Conservation (phyloP, 108 stramenopile genomes). For the Nitzschia palea region DNA sequence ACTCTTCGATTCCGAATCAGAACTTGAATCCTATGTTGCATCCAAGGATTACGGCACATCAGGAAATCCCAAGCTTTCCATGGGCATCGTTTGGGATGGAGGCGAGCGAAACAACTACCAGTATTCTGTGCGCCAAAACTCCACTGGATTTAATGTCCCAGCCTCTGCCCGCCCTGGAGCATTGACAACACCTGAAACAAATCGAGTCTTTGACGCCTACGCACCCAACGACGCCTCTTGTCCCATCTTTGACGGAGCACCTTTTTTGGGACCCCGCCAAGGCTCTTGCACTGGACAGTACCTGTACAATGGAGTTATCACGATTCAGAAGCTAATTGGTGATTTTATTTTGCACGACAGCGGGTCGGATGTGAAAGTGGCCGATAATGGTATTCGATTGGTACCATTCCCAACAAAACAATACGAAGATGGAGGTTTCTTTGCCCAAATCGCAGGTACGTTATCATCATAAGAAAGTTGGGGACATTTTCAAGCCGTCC, state of each 20-base stretch:
- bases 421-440: slow-evolving; percentile 61
- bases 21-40: slow-evolving; percentile 55
- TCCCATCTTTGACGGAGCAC: slow-evolving; percentile 33
- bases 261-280: slow-evolving; percentile 40
- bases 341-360: slow-evolving; percentile 68
- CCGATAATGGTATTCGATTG: slow-evolving; percentile 58
- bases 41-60: slow-evolving; percentile 47
- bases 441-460: slow-evolving; percentile 43
- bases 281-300: slow-evolving; percentile 73
- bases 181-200: slow-evolving; percentile 57
- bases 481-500: slow-evolving; percentile 45
- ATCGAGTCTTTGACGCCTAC: slow-evolving; percentile 47
- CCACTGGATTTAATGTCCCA: slow-evolving; percentile 70
- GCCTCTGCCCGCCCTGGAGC: slow-evolving; percentile 53
- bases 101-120: slow-evolving; percentile 40
- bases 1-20: slow-evolving; percentile 51
- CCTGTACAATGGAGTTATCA: slow-evolving; percentile 71
- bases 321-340: slow-evolving; percentile 68
- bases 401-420: slow-evolving; percentile 64
- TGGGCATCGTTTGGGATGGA: slow-evolving; percentile 66
- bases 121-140: slow-evolving; percentile 70
- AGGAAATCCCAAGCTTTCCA: slow-evolving; percentile 56
- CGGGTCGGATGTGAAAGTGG: slow-evolving; percentile 39
- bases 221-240: slow-evolving; percentile 54
- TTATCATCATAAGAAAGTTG: slow-evolving; percentile 35